Evolutionary conservation across 805 yeast genomes (phyloP), one percentile per base, ranked within the genome.

Genomic region (Saccharomycopsis sp.): DNA sequence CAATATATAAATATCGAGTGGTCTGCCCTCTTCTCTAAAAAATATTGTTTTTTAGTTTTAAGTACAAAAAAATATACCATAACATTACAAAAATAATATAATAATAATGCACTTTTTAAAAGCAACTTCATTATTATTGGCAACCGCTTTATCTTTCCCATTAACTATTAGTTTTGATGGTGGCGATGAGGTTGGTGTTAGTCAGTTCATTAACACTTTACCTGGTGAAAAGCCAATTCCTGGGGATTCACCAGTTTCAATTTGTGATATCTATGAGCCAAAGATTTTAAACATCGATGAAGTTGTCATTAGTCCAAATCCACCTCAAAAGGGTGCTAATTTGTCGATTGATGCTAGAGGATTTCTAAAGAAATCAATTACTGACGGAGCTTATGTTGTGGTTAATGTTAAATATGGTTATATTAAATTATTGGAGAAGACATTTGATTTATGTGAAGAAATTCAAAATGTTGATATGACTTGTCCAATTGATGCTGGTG

Each of bases 321-420:
- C 97, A 3, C 98, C 98, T 2, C 68, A 58, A 35, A 79, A 88
- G 56, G 97, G 97, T n/a, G 66, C 70, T 34, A 85, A 87, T 59
- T 68, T 93, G 58, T 83, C 95, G 5, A 77, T 93, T 45, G 59
- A 71, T 17, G 98, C 96, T 2, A 61, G 68, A 4, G 98, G 96
- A 2, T 59, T 60, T 29, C 64, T 90, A 41, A 49, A 66, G 19
- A 59, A 71, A 41, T 68, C 68, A 6, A 67, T 93, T 29, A 75
- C 62, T 23, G 90, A 86, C 16, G 98, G 98, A 27, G 85, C 97
- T 0, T 93, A 89, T 57, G 94, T 93, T 41, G 96, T 89, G 54
- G 90, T 93, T 23, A 94, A 87, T 54, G 97, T 93, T 17, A 75
- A 85, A 53, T 83, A 88, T 57, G 98, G 97, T 4, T 89, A 84